Evolutionary conservation across 2,329 filamentous ascomycete species (phyloP), one percentile per base, ranked within the genome.

Genomic region (Nothophaeocryptopus gaeumannii): DNA sequence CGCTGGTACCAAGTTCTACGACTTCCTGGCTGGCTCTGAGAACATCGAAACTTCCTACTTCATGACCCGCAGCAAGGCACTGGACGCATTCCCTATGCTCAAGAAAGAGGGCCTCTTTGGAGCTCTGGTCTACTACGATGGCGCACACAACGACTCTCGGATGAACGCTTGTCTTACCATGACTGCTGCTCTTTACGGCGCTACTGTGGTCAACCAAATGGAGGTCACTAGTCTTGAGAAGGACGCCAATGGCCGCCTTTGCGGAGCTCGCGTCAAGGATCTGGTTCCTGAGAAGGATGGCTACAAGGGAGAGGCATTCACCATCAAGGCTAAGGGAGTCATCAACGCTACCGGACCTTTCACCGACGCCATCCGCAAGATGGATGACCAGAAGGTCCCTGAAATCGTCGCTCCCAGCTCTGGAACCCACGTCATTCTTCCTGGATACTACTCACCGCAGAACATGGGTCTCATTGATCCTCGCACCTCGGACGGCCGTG

Each of bases 301-400:
- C 47, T 74, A 82, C 58, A 76, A 74, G 49, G 56, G 75, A 8
- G 70, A 83, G 45, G 82, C 86, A 55, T 85, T 93, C 67, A 78
- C 76, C 1, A 83, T 95, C 63, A 81, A 80, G 53, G 88, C 88
- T 47, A 89, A 84, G 74, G 89, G 88, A 59, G 78, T 95, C 63
- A 86, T 95, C 72, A 95, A 95, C 69, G 89, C 88, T 47, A 95
- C 89, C 20, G 89, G 89, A 12, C 89, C 89, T 3, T 95, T 95
- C 74, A 87, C 85, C 34, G 89, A 95, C 69, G 82, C 85, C 0
- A 89, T 95, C 58, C 83, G 89, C 60, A 89, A 91, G 70, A 84
- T 95, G 76, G 89, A 95, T 64, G 87, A 92, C 57, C 80, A 80
- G 37, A 72, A 68, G 3, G 81, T 83, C 16, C 79, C 83, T 62